Evolutionary conservation across 208 protist genomes (phyloP).

Genomic region (Wallacemonas sp.): DNA sequence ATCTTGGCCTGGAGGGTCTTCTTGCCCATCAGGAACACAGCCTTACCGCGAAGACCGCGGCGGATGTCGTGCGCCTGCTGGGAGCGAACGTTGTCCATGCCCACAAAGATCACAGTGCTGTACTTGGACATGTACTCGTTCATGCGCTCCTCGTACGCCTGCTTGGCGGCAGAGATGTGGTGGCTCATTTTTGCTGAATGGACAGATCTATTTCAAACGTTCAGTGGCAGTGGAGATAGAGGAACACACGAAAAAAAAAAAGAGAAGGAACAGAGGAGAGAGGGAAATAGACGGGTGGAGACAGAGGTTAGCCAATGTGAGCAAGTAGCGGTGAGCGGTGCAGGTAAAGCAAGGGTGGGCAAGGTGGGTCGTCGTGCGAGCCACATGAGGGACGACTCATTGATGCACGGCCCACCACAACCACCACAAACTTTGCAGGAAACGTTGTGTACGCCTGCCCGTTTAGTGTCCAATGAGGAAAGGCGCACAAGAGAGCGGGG

Average conservation of each 20-base stretch:
- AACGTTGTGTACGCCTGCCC: too few relatives aligned
- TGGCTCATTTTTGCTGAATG: constrained; percentile 22
- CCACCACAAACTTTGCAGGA: too few relatives aligned
- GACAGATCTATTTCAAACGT: neutral
- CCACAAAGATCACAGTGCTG: constrained; percentile 94
- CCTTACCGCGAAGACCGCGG: constrained; percentile 93
- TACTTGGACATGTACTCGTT: constrained; percentile 93
- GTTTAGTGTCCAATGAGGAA: too few relatives aligned
- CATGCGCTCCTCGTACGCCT: constrained; percentile 92
- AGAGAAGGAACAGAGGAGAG: neutral
- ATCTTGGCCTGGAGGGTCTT: constrained; percentile 98
- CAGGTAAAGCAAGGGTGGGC: too few relatives aligned
- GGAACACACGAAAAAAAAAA: constrained; percentile 12
- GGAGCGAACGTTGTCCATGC: constrained; percentile 98
- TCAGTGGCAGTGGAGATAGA: neutral
- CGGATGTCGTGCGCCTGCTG: constrained; percentile 97
- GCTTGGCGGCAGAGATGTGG: constrained; percentile 74
- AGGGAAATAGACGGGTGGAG: neutral
- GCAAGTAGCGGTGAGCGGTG: too few relatives aligned
- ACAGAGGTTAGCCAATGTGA: neutral
- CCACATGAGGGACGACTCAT: too few relatives aligned
- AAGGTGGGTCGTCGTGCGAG: too few relatives aligned
- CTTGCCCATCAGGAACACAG: constrained; percentile 98
- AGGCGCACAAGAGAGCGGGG: too few relatives aligned
- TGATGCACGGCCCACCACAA: too few relatives aligned